Percentiles rank a stretch among this genome's conserved stretches.
These are phyloP conservation scores for Aspergillus sp. DNA, from an alignment of 2,329 filamentous ascomycete species.

Conservation along the genomic window DNA sequence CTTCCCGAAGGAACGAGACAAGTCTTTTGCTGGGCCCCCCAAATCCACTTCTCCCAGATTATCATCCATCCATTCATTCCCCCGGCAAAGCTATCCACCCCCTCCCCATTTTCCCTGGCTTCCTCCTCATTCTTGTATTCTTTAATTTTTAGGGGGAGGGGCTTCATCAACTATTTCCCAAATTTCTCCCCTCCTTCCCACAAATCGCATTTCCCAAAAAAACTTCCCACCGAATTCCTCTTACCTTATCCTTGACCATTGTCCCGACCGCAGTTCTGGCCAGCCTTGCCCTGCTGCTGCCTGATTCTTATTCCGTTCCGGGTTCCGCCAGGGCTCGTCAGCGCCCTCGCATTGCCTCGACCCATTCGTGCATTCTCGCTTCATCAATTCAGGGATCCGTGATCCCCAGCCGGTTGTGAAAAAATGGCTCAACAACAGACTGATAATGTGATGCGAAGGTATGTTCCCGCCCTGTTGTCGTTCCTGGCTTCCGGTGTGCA, in stretches of 20 bases:
- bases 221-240: not conserved
- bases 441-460: conserved; percentile 58
- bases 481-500: not conserved
- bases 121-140: not conserved
- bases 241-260: not conserved
- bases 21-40: not conserved
- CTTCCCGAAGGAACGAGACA: conserved; percentile 23
- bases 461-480: conserved; percentile 35
- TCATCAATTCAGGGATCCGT: conserved; percentile 11
- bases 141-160: conserved; percentile 7
- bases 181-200: conserved; percentile 2
- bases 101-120: not conserved
- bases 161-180: not conserved
- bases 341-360: conserved; percentile 12
- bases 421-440: conserved; percentile 43
- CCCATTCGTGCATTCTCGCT: conserved; percentile 10
- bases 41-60: conserved; percentile 2
- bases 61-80: conserved; percentile 4
- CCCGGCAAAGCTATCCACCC: not conserved
- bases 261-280: conserved; percentile 1
- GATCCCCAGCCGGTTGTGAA: conserved; percentile 15
- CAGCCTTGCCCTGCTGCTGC: conserved; percentile 1
- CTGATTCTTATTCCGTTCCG: conserved; percentile 12
- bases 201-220: too few relatives aligned
- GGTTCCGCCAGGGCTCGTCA: conserved; percentile 13